Conservation (phyloP, 179 eudicot genomes). For the Pouteria campechiana region DNA sequence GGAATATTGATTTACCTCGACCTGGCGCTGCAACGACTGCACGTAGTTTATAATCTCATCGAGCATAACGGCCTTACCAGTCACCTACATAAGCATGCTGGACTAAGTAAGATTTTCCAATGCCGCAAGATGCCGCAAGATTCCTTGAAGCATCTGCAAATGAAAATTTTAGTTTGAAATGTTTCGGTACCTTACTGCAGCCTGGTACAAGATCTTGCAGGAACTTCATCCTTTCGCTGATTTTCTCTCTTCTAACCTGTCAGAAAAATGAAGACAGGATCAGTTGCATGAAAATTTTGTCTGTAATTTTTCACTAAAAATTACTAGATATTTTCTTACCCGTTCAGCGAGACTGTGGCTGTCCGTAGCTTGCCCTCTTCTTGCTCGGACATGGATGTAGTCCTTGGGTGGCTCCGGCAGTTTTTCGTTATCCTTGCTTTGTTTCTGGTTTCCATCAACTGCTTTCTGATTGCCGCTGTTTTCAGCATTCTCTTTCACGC, state of each 20-base stretch:
- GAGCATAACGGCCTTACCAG: constrained; percentile 77
- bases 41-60: constrained; percentile 83
- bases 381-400: constrained; percentile 93
- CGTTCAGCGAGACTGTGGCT: constrained; percentile 95
- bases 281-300: not conserved
- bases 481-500: constrained; percentile 3
- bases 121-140: not conserved
- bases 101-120: not conserved
- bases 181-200: constrained; percentile 59
- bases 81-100: constrained; percentile 31
- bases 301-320: not conserved
- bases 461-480: constrained; percentile 5
- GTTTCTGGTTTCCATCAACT: constrained; percentile 13
- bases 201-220: constrained; percentile 97
- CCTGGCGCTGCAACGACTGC: constrained; percentile 70
- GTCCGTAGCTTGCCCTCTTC: constrained; percentile 96
- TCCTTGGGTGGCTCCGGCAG: constrained; percentile 64
- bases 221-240: constrained; percentile 89
- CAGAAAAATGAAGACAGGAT: not conserved
- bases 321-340: constrained; percentile 16
- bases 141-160: not conserved
- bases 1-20: constrained; percentile 39
- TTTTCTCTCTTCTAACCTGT: constrained; percentile 87
- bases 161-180: too few species aligned
- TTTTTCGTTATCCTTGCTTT: constrained; percentile 36